Conservation (phyloP, 345 rosid species). For the Salix dunnii region DNA sequence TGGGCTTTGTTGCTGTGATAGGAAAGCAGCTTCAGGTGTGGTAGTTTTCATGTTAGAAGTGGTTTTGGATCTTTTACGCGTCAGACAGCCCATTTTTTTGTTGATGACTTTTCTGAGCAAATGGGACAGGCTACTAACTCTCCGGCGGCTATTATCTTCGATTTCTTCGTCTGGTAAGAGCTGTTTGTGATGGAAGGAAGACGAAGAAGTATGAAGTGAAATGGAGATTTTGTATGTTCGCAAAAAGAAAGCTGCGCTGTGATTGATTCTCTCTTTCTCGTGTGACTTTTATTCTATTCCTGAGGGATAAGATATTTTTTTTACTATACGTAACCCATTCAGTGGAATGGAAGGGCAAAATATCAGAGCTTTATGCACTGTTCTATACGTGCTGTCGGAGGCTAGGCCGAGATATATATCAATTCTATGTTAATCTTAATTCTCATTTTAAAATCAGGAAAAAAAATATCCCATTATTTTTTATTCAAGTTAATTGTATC, state of each 20-base stretch:
- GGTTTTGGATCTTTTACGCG: slow-evolving; percentile 24
- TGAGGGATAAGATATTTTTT: neutral
- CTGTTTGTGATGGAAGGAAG: neutral
- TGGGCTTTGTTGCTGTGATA: slow-evolving; percentile 14
- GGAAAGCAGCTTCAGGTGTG: neutral
- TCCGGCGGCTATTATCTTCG: neutral
- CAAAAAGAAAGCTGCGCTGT: slow-evolving; percentile 14
- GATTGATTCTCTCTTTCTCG: neutral
- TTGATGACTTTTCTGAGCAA: neutral
- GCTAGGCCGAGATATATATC: no score
- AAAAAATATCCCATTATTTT: no score
- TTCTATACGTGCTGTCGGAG: no score
- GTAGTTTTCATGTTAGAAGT: slow-evolving; percentile 17
- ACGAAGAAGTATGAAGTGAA: neutral
- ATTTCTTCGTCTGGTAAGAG: neutral
- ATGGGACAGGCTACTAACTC: neutral
- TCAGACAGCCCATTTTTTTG: slow-evolving; percentile 49
- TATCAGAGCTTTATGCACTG: neutral
- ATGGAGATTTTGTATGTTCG: neutral
- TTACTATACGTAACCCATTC: slow-evolving; percentile 8
- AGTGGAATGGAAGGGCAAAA: slow-evolving; percentile 2
- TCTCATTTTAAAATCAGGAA: no score
- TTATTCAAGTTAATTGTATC: no score
- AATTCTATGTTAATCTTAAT: no score
- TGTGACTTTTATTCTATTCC: slow-evolving; percentile 28